Base-by-base conservation (phyloP, 2,329 filamentous ascomycete species). In the Pseudogymnoascus sp. region DNA sequence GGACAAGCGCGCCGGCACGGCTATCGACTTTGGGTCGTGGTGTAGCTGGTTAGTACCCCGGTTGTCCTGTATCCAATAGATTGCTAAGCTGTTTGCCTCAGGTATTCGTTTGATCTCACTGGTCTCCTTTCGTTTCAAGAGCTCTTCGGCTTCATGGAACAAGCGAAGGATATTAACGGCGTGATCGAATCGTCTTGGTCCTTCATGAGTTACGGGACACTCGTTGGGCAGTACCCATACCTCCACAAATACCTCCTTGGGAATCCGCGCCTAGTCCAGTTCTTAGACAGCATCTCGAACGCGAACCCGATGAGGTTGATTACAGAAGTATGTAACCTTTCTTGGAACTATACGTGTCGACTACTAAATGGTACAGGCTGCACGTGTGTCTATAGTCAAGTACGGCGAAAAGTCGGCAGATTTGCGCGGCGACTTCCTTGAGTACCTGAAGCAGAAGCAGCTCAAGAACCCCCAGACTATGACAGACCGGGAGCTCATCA, bases 401-500 rank as follows among this genome's bases (percentile, higher is more conserved):
- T 39, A 39, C 15, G 37, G 18, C 15, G 37, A 20, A 15, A 39
- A 39, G 15, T 39, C 37, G 15, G 18, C 37, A 18, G 37, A 39
- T 15, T 11, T 39, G 15, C 37, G 37, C 15, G 15, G 37, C 37
- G 37, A 39, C 11, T 39, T 39, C 37, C 5, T 39, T 0, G 37
- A 39, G 37, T 39, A 39, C 37, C 37, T 39, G 8, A n/a, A n/a
- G 37, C 37, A 39, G 37, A 39, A 39, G 6, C 57, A 39, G 60
- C 36, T 28, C 20, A 43, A 50, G 30, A 50, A 37, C 58, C 68
- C 61, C 67, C 62, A 66, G 65, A n/a, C 62, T 66, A 61, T 69
- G 65, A 36, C 68, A 65, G 57, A 69, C 67, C 43, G 68, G 60
- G 58, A 66, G 64, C 63, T 69, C 66, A 39, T 68, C 67, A 12